These are phyloP conservation scores for Oehlia diaphana DNA, from an alignment of 192 early-diverging fungal species.

Conservation along the genomic window DNA sequence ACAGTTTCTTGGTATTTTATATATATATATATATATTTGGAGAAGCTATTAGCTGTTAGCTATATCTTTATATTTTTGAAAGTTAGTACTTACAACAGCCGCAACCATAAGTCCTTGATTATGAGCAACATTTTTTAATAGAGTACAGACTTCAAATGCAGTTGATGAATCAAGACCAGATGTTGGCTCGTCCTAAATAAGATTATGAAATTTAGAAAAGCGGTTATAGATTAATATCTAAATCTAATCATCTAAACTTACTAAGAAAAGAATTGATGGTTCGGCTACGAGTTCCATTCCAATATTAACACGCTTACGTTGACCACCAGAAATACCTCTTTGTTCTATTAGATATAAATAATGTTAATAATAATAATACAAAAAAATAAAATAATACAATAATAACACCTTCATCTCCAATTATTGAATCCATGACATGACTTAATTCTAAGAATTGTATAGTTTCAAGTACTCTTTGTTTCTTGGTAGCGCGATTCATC, in stretches of 20 bases:
- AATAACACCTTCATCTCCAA: constrained; percentile 52
- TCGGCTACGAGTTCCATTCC: constrained; percentile 67
- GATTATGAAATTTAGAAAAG: background rate
- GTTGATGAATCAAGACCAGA: constrained; percentile 70
- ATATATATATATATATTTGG: too few species aligned
- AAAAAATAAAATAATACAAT: background rate
- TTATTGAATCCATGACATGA: constrained; percentile 50
- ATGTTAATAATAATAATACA: background rate
- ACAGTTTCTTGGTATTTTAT: too few species aligned
- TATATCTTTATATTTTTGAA: too few species aligned
- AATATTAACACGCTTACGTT: constrained; percentile 76
- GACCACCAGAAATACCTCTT: constrained; percentile 72
- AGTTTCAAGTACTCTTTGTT: constrained; percentile 57
- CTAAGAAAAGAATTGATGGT: constrained; percentile 62
- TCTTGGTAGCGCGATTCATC: constrained; percentile 37
- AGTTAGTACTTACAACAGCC: constrained; percentile 42
- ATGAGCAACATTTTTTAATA: constrained; percentile 61
- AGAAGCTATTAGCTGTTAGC: too few species aligned
- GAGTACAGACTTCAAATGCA: constrained; percentile 59
- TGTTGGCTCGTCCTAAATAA: constrained; percentile 64
- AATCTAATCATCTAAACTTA: background rate
- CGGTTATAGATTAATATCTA: too few species aligned
- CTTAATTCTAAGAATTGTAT: constrained; percentile 57
- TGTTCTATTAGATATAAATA: constrained; percentile 32
- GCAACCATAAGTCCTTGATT: constrained; percentile 63